Evolutionary conservation across 148 eudicot species (phyloP).

Genomic region (Persicaria maculosa): DNA sequence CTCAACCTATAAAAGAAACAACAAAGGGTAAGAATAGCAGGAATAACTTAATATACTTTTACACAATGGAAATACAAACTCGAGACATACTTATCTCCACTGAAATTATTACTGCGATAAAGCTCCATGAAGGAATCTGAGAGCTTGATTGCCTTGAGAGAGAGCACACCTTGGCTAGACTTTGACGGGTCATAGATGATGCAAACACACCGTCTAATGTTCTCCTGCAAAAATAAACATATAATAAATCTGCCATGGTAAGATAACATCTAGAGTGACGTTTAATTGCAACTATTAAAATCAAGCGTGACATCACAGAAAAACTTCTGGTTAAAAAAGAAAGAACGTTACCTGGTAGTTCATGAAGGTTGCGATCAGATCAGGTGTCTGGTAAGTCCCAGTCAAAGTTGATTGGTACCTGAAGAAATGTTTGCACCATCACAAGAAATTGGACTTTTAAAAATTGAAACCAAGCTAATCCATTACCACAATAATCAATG

Average conservation of each 20-base stretch:
- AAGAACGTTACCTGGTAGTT: conserved; percentile 68
- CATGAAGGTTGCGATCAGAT: conserved; percentile 96
- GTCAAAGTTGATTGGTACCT: conserved; percentile 94
- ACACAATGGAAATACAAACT: conserved; percentile 12
- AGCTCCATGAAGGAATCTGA: conserved; percentile 98
- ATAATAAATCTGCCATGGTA: neutral
- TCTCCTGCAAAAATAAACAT: conserved; percentile 56
- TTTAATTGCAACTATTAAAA: neutral
- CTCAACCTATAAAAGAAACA: conserved; percentile 54
- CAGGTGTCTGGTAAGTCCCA: conserved; percentile 86
- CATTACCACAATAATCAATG: neutral
- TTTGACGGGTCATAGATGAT: conserved; percentile 95
- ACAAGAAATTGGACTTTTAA: neutral
- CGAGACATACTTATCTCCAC: conserved; percentile 91
- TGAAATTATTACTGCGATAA: conserved; percentile 71
- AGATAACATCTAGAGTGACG: neutral
- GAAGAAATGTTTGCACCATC: conserved; percentile 13
- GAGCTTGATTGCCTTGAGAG: conserved; percentile 66
- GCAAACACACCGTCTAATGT: conserved; percentile 92
- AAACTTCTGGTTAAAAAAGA: neutral
- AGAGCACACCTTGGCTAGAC: conserved; percentile 89
- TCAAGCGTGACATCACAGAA: neutral
- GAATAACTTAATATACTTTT: neutral
- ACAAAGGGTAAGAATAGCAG: conserved; percentile 10
- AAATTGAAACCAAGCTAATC: neutral